These are phyloP conservation scores for Solanum bulbocastanum DNA, from an alignment of 257 asterid species.

Conservation along the genomic window DNA sequence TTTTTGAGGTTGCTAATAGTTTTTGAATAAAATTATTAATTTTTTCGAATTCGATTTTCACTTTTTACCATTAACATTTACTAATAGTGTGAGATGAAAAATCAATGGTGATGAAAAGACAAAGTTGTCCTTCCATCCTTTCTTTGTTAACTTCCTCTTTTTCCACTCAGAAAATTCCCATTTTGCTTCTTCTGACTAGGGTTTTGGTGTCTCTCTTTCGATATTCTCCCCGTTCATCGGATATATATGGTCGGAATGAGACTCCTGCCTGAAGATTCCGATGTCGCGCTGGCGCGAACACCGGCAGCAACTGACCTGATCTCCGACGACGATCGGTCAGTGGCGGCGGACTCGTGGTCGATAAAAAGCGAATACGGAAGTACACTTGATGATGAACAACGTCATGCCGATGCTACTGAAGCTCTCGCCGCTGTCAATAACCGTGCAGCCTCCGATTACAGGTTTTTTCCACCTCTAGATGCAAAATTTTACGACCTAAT, in stretches of 20 bases:
- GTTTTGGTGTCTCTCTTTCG: constrained; percentile 24
- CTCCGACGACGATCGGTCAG: constrained; percentile 94
- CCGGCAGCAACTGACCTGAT: constrained; percentile 55
- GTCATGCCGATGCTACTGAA: constrained; percentile 96
- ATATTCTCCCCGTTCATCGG: neutral
- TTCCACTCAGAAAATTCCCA: neutral
- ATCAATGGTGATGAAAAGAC: neutral
- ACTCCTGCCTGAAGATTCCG: constrained; percentile 70
- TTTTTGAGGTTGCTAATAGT: too few species aligned
- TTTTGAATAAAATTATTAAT: too few species aligned
- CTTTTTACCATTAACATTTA: neutral
- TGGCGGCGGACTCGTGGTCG: constrained; percentile 98
- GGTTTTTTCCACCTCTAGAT: constrained; percentile 14
- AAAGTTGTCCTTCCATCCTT: constrained; percentile 9
- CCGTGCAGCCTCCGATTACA: constrained; percentile 56
- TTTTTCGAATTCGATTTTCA: too few species aligned
- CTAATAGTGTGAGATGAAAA: neutral
- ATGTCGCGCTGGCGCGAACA: constrained; percentile 49
- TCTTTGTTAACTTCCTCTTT: constrained; percentile 13
- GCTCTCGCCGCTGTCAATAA: constrained; percentile 40
- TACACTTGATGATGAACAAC: constrained; percentile 95
- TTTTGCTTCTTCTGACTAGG: neutral
- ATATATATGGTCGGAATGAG: constrained; percentile 69
- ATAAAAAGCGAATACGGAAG: constrained; percentile 97
- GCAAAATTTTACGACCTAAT: neutral